A percentile compares a stretch with the other conserved stretches of the same genome.
Evolutionary conservation across 2,329 filamentous ascomycete species (phyloP).

Genomic region (Hypoxylon sp.): DNA sequence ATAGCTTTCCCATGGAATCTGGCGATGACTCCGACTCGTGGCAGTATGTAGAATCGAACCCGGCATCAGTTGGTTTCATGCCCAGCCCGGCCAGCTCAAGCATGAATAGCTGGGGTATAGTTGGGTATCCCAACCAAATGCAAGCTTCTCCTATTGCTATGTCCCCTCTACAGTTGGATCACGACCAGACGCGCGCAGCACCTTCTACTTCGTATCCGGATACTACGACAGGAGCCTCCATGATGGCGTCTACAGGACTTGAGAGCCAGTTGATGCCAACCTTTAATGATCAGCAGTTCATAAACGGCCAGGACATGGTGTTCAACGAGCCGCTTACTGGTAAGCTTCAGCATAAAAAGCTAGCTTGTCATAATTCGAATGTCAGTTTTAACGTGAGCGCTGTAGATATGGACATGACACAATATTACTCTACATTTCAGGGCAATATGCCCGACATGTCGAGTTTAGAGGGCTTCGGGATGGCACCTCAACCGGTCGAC

Average conservation of each 20-base stretch:
- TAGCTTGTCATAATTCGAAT: background rate
- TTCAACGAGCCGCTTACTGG: conserved; percentile 56
- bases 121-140: conserved; percentile 57
- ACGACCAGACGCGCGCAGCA: conserved; percentile 55
- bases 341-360: conserved; percentile 43
- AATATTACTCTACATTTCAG: conserved; percentile 53
- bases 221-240: conserved; percentile 52
- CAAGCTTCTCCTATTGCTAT: conserved; percentile 56
- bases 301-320: conserved; percentile 59
- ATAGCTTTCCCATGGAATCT: conserved; percentile 52
- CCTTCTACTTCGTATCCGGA: conserved; percentile 56
- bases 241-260: conserved; percentile 47
- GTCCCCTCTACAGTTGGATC: conserved; percentile 62
- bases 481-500: conserved; percentile 52
- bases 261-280: conserved; percentile 53
- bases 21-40: conserved; percentile 55
- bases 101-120: conserved; percentile 65
- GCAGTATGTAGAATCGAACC: conserved; percentile 54
- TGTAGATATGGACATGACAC: conserved; percentile 45
- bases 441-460: conserved; percentile 47
- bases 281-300: conserved; percentile 53
- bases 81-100: conserved; percentile 67
- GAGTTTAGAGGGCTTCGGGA: conserved; percentile 51
- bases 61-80: conserved; percentile 59
- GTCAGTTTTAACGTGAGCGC: conserved; percentile 30